A percentile compares a stretch with the other conserved stretches of the same genome.
Evolutionary conservation across 768 basidiomycete genomes (phyloP).

Genomic region (Auricularia sp.): DNA sequence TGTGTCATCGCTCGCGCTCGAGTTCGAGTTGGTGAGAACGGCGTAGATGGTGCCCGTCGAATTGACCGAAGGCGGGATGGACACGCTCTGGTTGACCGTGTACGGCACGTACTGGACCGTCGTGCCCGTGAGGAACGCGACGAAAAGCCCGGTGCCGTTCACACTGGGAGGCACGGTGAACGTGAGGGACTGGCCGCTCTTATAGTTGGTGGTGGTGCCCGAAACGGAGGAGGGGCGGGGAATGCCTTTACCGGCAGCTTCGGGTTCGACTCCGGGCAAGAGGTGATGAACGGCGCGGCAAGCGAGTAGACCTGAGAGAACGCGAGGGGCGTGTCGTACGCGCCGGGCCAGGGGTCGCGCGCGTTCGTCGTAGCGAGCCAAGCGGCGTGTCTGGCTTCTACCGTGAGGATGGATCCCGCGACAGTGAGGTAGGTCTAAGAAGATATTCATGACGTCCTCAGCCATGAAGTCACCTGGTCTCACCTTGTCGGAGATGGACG

Average conservation of each 20-base stretch:
- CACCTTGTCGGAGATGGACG: conserved; percentile 28
- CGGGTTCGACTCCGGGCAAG: conserved; percentile 28
- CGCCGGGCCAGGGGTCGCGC: conserved; percentile 43
- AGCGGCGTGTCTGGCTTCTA: conserved; percentile 51
- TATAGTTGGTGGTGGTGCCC: conserved; percentile 16
- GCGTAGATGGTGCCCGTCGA: conserved; percentile 26
- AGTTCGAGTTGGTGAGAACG: conserved; percentile 23
- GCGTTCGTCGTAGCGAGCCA: conserved; percentile 43
- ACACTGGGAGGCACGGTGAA: conserved; percentile 18
- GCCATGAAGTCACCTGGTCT: conserved; percentile 11
- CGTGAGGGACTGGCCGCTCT: conserved; percentile 21
- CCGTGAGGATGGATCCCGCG: conserved; percentile 36
- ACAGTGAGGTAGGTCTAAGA: not conserved
- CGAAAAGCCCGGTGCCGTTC: conserved; percentile 12
- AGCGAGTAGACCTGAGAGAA: conserved; percentile 26
- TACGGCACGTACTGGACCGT: conserved; percentile 22
- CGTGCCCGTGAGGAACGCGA: conserved; percentile 29
- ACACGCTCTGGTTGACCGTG: conserved; percentile 10
- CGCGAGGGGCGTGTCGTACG: conserved; percentile 43
- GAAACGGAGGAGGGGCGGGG: conserved; percentile 29
- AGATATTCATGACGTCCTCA: conserved; percentile 22
- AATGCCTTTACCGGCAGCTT: conserved; percentile 34
- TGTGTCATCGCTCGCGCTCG: conserved; percentile 26
- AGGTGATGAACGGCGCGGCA: conserved; percentile 21
- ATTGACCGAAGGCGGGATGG: conserved; percentile 17